Percentiles rank a stretch among this genome's conserved stretches.
Evolutionary conservation across 2,329 filamentous ascomycete species (phyloP).

Genomic region (Penicillium sp.): DNA sequence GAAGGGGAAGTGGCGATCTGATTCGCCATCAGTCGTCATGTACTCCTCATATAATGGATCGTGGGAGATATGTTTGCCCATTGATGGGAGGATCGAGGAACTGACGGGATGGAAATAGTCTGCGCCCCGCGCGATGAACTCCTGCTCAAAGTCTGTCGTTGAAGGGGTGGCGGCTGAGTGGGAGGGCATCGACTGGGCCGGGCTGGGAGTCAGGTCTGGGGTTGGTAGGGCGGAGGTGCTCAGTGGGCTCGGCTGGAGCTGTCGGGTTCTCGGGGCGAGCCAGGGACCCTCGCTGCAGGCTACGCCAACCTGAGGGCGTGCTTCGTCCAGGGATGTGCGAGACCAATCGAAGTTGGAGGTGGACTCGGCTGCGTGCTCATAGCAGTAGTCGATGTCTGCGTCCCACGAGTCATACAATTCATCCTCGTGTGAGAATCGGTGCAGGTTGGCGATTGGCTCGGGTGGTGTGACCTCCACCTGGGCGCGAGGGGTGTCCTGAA

Average conservation of each 20-base stretch:
- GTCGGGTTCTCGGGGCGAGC: constrained; percentile 12
- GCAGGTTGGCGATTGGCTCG: constrained; percentile 14
- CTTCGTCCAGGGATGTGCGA: constrained; percentile 34
- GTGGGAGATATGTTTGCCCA: constrained; percentile 34
- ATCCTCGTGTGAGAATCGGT: constrained; percentile 24
- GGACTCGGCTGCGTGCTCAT: constrained; percentile 60
- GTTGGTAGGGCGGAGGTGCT: constrained; percentile 28
- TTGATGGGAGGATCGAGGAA: constrained; percentile 31
- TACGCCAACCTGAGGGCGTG: constrained; percentile 16
- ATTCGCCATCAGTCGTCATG: constrained; percentile 44
- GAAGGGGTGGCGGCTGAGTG: constrained; percentile 33
- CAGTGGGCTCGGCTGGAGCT: constrained; percentile 23
- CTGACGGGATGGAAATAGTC: constrained; percentile 30
- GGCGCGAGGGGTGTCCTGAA: constrained; percentile 15
- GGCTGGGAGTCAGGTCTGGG: constrained; percentile 35
- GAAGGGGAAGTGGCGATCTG: constrained; percentile 49
- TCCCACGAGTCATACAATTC: constrained; percentile 53
- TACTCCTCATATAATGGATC: constrained; percentile 43
- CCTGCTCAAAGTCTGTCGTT: constrained; percentile 24
- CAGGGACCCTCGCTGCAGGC: constrained; percentile 14
- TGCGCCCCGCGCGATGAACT: constrained; percentile 23
- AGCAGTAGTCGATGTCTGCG: constrained; percentile 62
- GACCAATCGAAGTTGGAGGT: constrained; percentile 62
- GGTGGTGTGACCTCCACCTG: constrained; percentile 17
- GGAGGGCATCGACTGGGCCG: constrained; percentile 30